Evolutionary conservation across 768 basidiomycete species (phyloP), one percentile per base, ranked within the genome.

Genomic region (Mycena vulgaris): DNA sequence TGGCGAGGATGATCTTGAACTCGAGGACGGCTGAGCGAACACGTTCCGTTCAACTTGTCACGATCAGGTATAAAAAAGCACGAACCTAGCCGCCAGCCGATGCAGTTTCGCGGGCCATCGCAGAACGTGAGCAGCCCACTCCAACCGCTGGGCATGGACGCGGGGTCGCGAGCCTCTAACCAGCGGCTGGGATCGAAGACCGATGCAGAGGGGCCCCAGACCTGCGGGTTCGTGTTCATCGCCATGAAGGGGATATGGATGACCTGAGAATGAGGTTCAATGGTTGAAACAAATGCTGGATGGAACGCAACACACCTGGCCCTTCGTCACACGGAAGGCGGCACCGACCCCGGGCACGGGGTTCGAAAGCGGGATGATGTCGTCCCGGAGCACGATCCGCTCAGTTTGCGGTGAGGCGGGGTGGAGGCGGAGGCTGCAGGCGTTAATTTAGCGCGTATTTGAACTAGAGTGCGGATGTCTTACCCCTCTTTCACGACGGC

Each of bases 401-500:
- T 85, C 82, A 45, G 80, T 83, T 51, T 82, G 82, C 13, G 82
- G 79, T 0, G 82, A 78, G 3, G 82, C 78, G 31, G 86, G 83
- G 74, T 84, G 80, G 28, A 86, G 65, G 30, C 86, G 81, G 14
- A 87, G 77, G 39, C 83, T 84, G 37, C 31, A 17, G 14, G 40
- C 19, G 11, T 39, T 37, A 25, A 13, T 31, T n/a, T 21, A 1
- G 52, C 5, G 4, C 6, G 19, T 28, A n/a, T n/a, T 2, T 21
- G 13, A 7, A 25, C 45, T 31, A 53, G 61, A 27, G 21, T 23
- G n/a, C n/a, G n/a, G n/a, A n/a, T 31, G 17, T 73, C 80, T 58
- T 68, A 80, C 80, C 79, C 80, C 77, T 85, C 85, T 73, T 82
- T 82, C 47, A 81, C 76, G 53, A 85, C 81, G 23, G 85, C 85